Conservation (phyloP, 345 rosid genomes). For the Hibiscus syriacus region DNA sequence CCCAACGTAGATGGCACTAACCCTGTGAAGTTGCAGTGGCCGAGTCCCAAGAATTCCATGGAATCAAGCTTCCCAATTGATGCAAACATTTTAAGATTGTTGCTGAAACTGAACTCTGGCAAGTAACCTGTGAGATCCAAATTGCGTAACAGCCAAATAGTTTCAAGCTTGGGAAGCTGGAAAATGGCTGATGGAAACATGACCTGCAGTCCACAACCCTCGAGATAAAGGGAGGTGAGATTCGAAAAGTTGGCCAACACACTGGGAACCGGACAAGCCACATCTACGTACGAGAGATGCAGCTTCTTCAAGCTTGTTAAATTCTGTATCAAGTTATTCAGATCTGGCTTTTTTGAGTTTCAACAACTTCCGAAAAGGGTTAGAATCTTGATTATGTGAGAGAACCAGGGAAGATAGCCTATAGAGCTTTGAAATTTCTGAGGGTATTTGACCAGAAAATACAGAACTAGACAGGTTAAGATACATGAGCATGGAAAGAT, state of each 20-base stretch:
- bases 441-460: conserved; percentile 19
- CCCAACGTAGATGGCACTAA: not conserved
- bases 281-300: not conserved
- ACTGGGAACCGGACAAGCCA: not conserved
- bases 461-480: not conserved
- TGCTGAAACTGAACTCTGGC: conserved; percentile 13
- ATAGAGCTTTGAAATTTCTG: conserved; percentile 7
- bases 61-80: conserved; percentile 13
- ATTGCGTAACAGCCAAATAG: not conserved
- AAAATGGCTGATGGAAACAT: not conserved
- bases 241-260: not conserved
- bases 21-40: conserved; percentile 6
- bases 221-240: not conserved
- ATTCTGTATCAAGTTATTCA: conserved; percentile 3
- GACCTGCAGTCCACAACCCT: not conserved
- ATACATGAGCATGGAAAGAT: not conserved
- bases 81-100: not conserved
- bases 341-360: not conserved
- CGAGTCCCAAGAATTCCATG: not conserved
- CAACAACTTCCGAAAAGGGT: not conserved
- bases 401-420: conserved; percentile 19
- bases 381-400: not conserved
- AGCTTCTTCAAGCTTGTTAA: conserved; percentile 8
- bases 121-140: conserved; percentile 1
- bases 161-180: conserved; percentile 10